A percentile compares a stretch with the other conserved stretches of the same genome.
These are phyloP conservation scores for Cymbopogon flexuosus DNA, from an alignment of 202 grass and related monocot genomes.

Conservation along the genomic window DNA sequence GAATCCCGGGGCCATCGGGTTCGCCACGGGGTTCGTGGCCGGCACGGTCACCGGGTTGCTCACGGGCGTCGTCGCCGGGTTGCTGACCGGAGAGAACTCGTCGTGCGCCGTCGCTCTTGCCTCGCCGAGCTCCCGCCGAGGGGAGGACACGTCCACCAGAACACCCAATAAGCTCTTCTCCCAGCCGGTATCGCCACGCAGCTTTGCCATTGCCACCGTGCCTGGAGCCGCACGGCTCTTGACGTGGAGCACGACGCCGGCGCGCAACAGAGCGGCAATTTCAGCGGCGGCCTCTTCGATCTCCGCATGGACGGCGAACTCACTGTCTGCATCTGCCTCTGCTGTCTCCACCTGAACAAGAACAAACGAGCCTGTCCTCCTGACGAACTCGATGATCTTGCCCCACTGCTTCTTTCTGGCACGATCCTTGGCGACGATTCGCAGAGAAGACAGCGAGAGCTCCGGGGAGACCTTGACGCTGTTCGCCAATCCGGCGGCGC, in stretches of 20 bases:
- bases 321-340: background rate
- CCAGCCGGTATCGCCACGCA: background rate
- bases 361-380: conserved; percentile 46
- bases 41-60: conserved; percentile 63
- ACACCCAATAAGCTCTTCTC: conserved; percentile 19
- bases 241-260: conserved; percentile 23
- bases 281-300: background rate
- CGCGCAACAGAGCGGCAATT: background rate
- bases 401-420: conserved; percentile 13
- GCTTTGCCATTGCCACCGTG: background rate
- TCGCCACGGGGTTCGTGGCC: conserved; percentile 42
- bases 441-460: conserved; percentile 42
- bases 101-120: conserved; percentile 32
- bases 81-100: conserved; percentile 51
- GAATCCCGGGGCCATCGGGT: conserved; percentile 36
- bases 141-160: conserved; percentile 13
- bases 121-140: conserved; percentile 24
- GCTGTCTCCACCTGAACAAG: conserved; percentile 9
- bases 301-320: background rate
- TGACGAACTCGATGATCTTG: conserved; percentile 41
- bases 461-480: conserved; percentile 40
- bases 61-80: conserved; percentile 49
- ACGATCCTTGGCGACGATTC: conserved; percentile 23
- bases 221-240: conserved; percentile 8
- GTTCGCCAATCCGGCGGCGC: conserved; percentile 12